Conservation (phyloP, 805 yeast genomes). For the Candida railenensis region DNA sequence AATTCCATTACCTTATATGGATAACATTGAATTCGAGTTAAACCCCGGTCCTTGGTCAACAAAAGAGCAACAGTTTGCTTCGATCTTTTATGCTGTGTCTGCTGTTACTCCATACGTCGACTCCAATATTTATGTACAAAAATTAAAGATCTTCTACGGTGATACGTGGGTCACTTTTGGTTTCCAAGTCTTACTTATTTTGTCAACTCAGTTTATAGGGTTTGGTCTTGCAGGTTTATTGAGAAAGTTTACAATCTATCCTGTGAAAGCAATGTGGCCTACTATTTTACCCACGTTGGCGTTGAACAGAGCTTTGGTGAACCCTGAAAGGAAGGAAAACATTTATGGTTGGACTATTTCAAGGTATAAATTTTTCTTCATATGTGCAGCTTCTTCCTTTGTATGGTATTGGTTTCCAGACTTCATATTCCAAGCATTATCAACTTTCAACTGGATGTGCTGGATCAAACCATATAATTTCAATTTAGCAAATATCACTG, state of each 20-base stretch:
- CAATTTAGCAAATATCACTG: conserved; percentile 24
- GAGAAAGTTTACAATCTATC: conserved; percentile 44
- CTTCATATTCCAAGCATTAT: conserved; percentile 23
- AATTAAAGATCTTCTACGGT: conserved; percentile 19
- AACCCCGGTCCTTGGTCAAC: conserved; percentile 66
- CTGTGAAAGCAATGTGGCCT: conserved; percentile 55
- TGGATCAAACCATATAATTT: conserved; percentile 28
- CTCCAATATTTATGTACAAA: conserved; percentile 27
- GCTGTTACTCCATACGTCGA: conserved; percentile 27
- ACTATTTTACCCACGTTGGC: conserved; percentile 28
- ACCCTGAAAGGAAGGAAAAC: conserved; percentile 23
- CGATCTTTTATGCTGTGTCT: conserved; percentile 29
- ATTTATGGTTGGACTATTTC: conserved; percentile 33
- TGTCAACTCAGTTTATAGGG: conserved; percentile 27
- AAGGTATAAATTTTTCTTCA: conserved; percentile 19
- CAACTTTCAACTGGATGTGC: conserved; percentile 29
- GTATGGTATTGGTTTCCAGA: conserved; percentile 29
- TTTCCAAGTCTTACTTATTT: conserved; percentile 20
- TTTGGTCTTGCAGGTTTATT: conserved; percentile 30
- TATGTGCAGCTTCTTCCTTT: conserved; percentile 17
- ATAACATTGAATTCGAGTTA: conserved; percentile 26
- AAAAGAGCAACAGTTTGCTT: conserved; percentile 67
- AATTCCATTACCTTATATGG: conserved; percentile 13
- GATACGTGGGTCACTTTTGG: conserved; percentile 30
- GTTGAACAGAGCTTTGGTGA: conserved; percentile 23